Percentiles rank a stretch among this genome's conserved stretches.
Conservation (phyloP, 495 filamentous ascomycete species). For the Polyplosphaeria fusca region DNA sequence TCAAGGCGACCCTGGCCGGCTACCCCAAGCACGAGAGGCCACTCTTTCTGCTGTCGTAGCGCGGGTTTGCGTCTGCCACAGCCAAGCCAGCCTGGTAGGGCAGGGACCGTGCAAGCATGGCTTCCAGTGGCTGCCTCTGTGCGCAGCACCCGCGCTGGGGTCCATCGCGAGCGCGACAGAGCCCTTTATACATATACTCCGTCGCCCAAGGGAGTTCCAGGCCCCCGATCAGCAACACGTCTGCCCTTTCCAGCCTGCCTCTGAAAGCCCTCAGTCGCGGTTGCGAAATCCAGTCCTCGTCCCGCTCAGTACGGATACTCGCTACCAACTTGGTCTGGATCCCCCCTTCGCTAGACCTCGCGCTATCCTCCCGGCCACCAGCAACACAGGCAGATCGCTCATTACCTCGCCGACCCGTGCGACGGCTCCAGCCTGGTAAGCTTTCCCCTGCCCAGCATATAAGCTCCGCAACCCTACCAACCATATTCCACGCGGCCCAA, state of each 20-base stretch:
- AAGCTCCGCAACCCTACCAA: slow-evolving; percentile 18
- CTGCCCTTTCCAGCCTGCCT: slow-evolving; percentile 15
- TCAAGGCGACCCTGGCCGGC: no score
- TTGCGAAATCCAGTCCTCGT: slow-evolving; percentile 1
- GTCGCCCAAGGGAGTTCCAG: slow-evolving; percentile 30
- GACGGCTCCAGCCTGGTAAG: slow-evolving; percentile 22
- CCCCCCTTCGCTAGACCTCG: no score
- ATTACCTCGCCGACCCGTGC: slow-evolving; percentile 16
- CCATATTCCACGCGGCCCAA: slow-evolving; percentile 8
- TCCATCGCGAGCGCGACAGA: slow-evolving; percentile 18
- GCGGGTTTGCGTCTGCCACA: slow-evolving; percentile 28
- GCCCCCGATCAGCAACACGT: slow-evolving; percentile 33
- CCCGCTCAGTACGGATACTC: slow-evolving; percentile 12
- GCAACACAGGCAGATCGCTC: not conserved
- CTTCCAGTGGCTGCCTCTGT: slow-evolving; percentile 27
- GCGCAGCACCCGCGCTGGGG: slow-evolving; percentile 27
- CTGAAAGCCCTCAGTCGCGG: not conserved
- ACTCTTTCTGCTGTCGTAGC: slow-evolving; percentile 38
- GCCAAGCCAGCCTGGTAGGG: slow-evolving; percentile 9
- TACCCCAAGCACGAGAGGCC: no score
- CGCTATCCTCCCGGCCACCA: slow-evolving; percentile 8
- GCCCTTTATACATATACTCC: slow-evolving; percentile 28
- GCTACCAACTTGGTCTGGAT: slow-evolving; percentile 30
- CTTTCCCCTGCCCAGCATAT: slow-evolving; percentile 26
- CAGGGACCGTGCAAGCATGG: slow-evolving; percentile 22